Evolutionary conservation across 441 rosid genomes (phyloP), one percentile per base, ranked within the genome.

Genomic region (Francoa sonchifolia): DNA sequence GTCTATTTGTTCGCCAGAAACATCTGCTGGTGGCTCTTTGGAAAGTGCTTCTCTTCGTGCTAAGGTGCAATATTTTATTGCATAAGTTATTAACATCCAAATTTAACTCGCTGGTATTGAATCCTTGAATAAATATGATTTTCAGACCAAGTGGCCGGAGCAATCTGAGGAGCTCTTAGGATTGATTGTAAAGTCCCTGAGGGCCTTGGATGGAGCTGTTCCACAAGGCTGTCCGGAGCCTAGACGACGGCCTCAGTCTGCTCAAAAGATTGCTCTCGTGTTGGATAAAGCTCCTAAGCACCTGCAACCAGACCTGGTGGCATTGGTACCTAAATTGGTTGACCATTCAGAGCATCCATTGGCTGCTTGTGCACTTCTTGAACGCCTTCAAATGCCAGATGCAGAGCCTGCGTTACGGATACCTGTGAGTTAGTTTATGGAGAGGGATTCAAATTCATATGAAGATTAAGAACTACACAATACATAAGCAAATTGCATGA

Each of bases 131-230:
- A 32, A 30, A 25, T 50, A 55, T 47, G 51, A 36, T 65, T 52
- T 64, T 42, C 78, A 86, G 99, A 72, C 95, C 43, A 86, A 86
- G 68, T 83, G 99, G 95, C 90, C 94, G 1, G 96, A 89, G 68
- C 96, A 90, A 65, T 90, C 96, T 25, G 96, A 82, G 76, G 98
- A 90, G 76, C 85, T 90, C 23, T 63, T 90, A 44, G 95, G 95
- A 62, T 68, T 90, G 68, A 90, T 90, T 59, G 85, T 90, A n/a
- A 85, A 90, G 62, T 90, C 96, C 39, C 72, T 90, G 51, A 76
- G 93, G 73, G 76, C 96, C 52, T 77, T 80, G 38, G 98, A 92
- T 50, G 94, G 93, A 61, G 89, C 82, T 58, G 89, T 79, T 68
- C 87, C 89, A 16, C 94, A 83, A 43, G 84, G 94, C 48, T 84